Percentiles rank a stretch among this genome's conserved stretches.
Conservation (phyloP, 1,139 yeast species). For the Yamadazyma jaroonii region DNA sequence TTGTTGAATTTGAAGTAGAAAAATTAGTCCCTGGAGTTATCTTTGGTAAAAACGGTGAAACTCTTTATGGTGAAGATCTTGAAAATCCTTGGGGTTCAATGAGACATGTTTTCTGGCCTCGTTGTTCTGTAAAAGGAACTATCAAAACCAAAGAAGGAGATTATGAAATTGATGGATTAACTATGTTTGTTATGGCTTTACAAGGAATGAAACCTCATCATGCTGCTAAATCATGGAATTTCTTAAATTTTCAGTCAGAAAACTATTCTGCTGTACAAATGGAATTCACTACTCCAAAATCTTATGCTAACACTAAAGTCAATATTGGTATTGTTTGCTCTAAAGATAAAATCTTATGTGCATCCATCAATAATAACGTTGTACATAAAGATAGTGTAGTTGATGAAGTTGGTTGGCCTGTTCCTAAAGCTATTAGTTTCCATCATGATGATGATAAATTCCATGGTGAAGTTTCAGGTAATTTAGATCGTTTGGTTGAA, state of each 20-base stretch:
- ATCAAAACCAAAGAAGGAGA: constrained; percentile 34
- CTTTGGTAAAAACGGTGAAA: constrained; percentile 84
- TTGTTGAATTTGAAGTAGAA: constrained; percentile 64
- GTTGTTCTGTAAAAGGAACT: constrained; percentile 68
- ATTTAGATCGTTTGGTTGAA: constrained; percentile 63
- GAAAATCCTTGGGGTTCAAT: constrained; percentile 93
- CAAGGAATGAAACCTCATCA: constrained; percentile 99
- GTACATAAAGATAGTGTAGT: constrained; percentile 55
- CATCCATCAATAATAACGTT: constrained; percentile 65
- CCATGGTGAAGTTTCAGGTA: constrained; percentile 49
- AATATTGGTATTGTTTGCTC: constrained; percentile 72
- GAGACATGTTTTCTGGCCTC: constrained; percentile 97
- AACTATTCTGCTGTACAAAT: constrained; percentile 74
- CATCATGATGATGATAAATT: constrained; percentile 34
- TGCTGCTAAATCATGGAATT: constrained; percentile 97
- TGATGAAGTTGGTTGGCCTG: constrained; percentile 92
- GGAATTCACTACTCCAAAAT: constrained; percentile 94
- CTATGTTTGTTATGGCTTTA: constrained; percentile 95
- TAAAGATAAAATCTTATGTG: constrained; percentile 61
- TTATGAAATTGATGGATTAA: constrained; percentile 48
- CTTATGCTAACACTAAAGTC: constrained; percentile 82
- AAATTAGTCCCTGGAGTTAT: constrained; percentile 79
- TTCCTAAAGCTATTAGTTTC: constrained; percentile 68
- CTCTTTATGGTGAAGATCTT: constrained; percentile 79
- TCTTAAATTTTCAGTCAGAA: constrained; percentile 81